A percentile compares a stretch with the other conserved stretches of the same genome.
Evolutionary conservation across 805 yeast genomes (phyloP).

Genomic region (Wickerhamomyces canadensis): DNA sequence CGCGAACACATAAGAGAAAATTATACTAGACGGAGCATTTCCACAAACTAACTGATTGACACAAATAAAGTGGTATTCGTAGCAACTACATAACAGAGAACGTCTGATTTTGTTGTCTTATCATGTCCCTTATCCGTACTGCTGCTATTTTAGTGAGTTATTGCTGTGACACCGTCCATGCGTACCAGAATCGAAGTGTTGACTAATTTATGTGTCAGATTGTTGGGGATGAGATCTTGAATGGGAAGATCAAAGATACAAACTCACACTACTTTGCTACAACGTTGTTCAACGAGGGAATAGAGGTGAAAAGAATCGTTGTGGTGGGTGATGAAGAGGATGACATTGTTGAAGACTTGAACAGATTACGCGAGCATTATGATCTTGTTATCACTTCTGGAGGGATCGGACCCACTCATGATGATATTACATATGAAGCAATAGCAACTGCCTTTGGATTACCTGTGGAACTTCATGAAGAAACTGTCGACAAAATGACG

Average conservation of each 20-base stretch:
- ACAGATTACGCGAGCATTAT: constrained; percentile 40
- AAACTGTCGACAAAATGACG: constrained; percentile 57
- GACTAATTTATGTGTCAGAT: no score
- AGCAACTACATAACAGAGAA: no score
- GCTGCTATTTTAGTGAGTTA: not conserved
- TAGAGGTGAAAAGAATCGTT: constrained; percentile 58
- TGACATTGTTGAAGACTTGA: constrained; percentile 55
- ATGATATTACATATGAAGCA: constrained; percentile 77
- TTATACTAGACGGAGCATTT: not conserved
- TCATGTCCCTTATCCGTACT: not conserved
- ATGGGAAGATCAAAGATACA: constrained; percentile 78
- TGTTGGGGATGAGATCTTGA: constrained; percentile 85
- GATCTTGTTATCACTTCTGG: constrained; percentile 45
- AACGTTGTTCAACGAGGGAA: constrained; percentile 61
- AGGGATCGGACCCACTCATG: constrained; percentile 84
- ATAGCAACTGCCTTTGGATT: constrained; percentile 61
- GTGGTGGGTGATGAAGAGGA: constrained; percentile 73
- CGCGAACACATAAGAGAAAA: not conserved
- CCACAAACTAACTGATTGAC: not conserved
- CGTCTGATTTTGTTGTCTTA: not conserved
- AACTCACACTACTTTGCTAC: constrained; percentile 71
- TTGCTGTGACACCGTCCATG: no score
- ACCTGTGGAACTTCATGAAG: constrained; percentile 45
- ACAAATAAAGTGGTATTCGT: no score
- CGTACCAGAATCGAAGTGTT: no score